Base-by-base conservation (phyloP, 2,329 filamentous ascomycete species). In the Bipolaris oryzae region DNA sequence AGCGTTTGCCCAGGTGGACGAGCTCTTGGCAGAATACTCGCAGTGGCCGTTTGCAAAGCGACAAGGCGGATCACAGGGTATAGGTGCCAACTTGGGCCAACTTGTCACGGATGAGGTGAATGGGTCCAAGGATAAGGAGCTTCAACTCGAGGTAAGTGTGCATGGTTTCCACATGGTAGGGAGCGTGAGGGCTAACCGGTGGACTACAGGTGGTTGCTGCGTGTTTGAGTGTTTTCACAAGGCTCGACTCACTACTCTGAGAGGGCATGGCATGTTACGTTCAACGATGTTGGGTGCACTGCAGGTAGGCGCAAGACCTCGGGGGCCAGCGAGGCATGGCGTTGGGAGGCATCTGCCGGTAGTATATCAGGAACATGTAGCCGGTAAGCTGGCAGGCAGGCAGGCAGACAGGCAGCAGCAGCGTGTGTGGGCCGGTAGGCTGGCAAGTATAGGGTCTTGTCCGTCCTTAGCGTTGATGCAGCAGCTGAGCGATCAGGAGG, bases 1-100 rank as follows among this genome's bases (percentile, higher is more conserved):
- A 66, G 94, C 95, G 4, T 99, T 98, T 77, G 92, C 92, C 38
- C 94, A 98, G 81, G 96, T 96, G 16, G 95, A 99, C 76, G 95
- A 98, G 79, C 80, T 99, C 63, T 82, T 99, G 56, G 92, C 92
- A 39, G 94, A 98, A 75, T 99, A 97, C 79, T 96, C 92, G 71
- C 95, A 98, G 80, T 99, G 90, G 89, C 95, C 95, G 0, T 99
- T 99, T 80, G 92, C 89, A 50, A 89, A 88, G 79, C 90, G 93
- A 78, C 73, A 85, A 4, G 86, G 86, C 39, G 90, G 91, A 25
- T 87, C 87, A 33, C 87, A 92, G 63, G 92, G 92, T 31, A 92
- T 98, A 53, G 95, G 92, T 45, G 92, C 94, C 64, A 99, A 99
- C 75, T 78, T 99, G 73, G 91, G 92, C 44, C 90, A 95, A 76